Base-by-base conservation (phyloP, 495 filamentous ascomycete species). In the Penicillium verhagenii region DNA sequence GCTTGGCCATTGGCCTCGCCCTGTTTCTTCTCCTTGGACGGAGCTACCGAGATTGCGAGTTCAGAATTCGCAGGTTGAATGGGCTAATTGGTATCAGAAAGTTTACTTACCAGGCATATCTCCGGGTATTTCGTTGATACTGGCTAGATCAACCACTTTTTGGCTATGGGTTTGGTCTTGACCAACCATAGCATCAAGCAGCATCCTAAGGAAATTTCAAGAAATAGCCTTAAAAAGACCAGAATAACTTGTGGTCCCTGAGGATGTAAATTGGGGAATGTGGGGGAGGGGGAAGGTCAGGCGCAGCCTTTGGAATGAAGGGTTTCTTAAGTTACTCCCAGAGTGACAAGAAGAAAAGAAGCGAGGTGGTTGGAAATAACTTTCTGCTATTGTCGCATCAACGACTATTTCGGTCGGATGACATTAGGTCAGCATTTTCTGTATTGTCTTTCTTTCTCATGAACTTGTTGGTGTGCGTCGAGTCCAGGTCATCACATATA, bases 121-220 rank as follows among this genome's bases (percentile, higher is more conserved):
- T 51, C 59, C 71, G 37, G 73, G 72, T 24, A 74, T 57, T 64
- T 78, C 75, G 54, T 73, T 72, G 54, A 78, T 78, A 52, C 73
- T 77, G 42, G 73, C 69, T n/a, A 78, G 70, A 52, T 76, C 71
- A 42, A 68, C 67, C 55, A 69, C 55, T 59, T 73, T 66, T 50
- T 71, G 63, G 64, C 65, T 75, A 47, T 65, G 59, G 57, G 65
- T 59, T 47, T 53, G 57, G 46, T 70, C 62, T 60, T 76, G 72
- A 53, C 57, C 66, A 49, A 72, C 68, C 72, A 78, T 77, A 57
- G 64, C 59, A 66, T 66, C 72, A 52, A 72, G 50, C 52, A 73
- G 61, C 73, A 76, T 74, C 33, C 61, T 72, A 66, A 7, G 10
- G 26, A 37, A 19, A 52, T n/a, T 16, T 19, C 13, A n/a, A 23